Percentiles rank a stretch among this genome's conserved stretches.
Conservation (phyloP, 192 early-diverging fungal genomes). For the Entomortierella chlamydospora region DNA sequence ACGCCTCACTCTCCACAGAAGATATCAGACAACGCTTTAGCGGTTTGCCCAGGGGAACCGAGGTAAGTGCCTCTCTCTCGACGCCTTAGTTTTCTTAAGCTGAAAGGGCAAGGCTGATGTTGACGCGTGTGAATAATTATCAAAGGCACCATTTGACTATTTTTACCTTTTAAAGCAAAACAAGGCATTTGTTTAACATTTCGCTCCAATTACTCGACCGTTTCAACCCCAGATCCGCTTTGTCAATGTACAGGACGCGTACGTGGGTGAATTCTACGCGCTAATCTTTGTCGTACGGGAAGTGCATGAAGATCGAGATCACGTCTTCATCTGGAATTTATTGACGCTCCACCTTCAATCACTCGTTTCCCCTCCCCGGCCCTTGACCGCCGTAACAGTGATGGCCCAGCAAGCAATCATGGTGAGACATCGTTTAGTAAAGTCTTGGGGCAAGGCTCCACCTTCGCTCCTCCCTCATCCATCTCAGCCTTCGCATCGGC, state of each 20-base stretch:
- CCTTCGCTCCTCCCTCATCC: slow-evolving; percentile 10
- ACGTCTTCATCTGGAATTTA: slow-evolving; percentile 51
- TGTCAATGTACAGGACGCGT: slow-evolving; percentile 52
- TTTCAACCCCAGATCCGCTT: slow-evolving; percentile 23
- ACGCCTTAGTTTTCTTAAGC: neutral
- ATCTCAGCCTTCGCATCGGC: slow-evolving; percentile 14
- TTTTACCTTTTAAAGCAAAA: too few species aligned
- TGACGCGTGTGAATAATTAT: slow-evolving; percentile 1
- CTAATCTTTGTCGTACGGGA: slow-evolving; percentile 43
- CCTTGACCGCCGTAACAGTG: slow-evolving; percentile 47
- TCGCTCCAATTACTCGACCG: neutral
- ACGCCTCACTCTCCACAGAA: slow-evolving; percentile 33
- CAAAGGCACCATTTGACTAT: neutral
- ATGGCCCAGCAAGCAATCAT: slow-evolving; percentile 53
- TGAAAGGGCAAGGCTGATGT: neutral
- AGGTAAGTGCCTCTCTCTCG: slow-evolving; percentile 22
- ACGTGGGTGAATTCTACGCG: slow-evolving; percentile 40
- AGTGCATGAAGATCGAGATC: slow-evolving; percentile 33
- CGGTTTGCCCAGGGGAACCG: slow-evolving; percentile 4
- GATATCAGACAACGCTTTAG: slow-evolving; percentile 44
- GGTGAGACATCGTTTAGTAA: slow-evolving; percentile 59
- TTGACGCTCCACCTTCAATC: slow-evolving; percentile 40
- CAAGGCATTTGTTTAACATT: too few species aligned
- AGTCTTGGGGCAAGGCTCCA: slow-evolving; percentile 44
- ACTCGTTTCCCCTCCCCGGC: slow-evolving; percentile 37